Conservation (phyloP, 495 filamentous ascomycete genomes). For the Chaetomium fimeti region DNA sequence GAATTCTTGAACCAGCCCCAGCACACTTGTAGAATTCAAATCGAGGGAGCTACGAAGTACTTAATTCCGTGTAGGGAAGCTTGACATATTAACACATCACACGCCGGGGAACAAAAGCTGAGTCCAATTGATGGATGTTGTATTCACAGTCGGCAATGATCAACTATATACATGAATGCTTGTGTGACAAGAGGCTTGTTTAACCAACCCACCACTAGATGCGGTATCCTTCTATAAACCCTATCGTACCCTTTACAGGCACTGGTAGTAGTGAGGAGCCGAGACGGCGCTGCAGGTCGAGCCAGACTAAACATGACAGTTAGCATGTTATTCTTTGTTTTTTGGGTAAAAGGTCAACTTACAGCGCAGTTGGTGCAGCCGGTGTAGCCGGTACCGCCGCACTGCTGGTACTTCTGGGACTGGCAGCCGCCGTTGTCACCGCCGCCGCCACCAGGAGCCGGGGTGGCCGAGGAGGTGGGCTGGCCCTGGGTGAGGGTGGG, state of each 20-base stretch:
- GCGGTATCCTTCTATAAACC: neutral
- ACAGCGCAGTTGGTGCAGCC: constrained; percentile 46
- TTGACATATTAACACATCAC: no score
- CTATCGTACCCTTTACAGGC: constrained; percentile 23
- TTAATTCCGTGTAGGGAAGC: no score
- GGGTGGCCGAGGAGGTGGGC: constrained; percentile 21
- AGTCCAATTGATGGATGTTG: neutral
- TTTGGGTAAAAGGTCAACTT: constrained; percentile 24
- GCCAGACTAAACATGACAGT: constrained; percentile 22
- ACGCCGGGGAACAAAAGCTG: neutral
- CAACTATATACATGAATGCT: constrained; percentile 18
- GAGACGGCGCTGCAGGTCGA: constrained; percentile 30
- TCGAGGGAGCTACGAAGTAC: no score
- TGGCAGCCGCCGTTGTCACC: constrained; percentile 33
- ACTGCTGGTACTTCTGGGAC: constrained; percentile 44
- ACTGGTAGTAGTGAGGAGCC: constrained; percentile 43
- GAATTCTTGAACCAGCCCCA: no score
- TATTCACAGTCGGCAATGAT: constrained; percentile 9
- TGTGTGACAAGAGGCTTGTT: neutral
- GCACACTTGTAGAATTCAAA: no score
- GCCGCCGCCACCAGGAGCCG: constrained; percentile 28
- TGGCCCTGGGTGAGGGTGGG: constrained; percentile 25
- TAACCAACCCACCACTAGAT: neutral
- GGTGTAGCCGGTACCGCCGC: constrained; percentile 46
- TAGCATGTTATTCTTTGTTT: constrained; percentile 2